A percentile compares a stretch with the other conserved stretches of the same genome.
Conservation (phyloP, 805 yeast genomes). For the Pichia californica region DNA sequence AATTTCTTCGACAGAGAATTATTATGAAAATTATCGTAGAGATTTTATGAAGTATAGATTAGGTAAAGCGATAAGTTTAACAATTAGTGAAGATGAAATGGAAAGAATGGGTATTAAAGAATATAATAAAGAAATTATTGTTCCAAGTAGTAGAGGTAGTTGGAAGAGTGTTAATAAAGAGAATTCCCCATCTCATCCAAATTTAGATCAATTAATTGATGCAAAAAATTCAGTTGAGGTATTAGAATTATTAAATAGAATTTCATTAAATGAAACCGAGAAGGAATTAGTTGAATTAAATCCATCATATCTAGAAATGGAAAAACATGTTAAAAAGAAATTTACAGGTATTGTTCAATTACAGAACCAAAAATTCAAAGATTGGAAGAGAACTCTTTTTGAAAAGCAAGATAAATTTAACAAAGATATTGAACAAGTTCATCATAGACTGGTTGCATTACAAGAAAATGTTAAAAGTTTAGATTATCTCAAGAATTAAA, state of each 20-base stretch:
- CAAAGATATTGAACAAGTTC: constrained; percentile 42
- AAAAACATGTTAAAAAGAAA: constrained; percentile 36
- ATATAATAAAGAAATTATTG: constrained; percentile 16
- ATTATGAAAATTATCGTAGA: constrained; percentile 65
- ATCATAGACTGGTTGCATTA: constrained; percentile 31
- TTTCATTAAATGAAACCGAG: constrained; percentile 34
- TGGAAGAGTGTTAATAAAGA: constrained; percentile 17
- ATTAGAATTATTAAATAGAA: constrained; percentile 33
- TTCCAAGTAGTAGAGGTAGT: constrained; percentile 22
- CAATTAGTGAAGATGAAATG: constrained; percentile 7
- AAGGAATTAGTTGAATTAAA: constrained; percentile 34
- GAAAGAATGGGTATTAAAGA: constrained; percentile 15
- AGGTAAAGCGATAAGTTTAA: constrained; percentile 24
- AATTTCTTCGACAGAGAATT: constrained; percentile 66
- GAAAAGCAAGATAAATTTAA: constrained; percentile 52
- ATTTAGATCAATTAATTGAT: constrained; percentile 26
- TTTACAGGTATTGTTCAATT: constrained; percentile 36
- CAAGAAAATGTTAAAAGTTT: constrained; percentile 26
- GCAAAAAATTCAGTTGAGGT: constrained; percentile 27
- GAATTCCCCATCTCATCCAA: constrained; percentile 19
- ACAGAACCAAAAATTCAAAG: constrained; percentile 54
- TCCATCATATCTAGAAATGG: constrained; percentile 41
- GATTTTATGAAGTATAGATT: constrained; percentile 39
- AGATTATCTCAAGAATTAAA: constrained; percentile 4
- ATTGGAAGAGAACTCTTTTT: constrained; percentile 53